phyloP scores from a whole-genome alignment of 805 yeast species.

The Blastobotrys parvus region DNA sequence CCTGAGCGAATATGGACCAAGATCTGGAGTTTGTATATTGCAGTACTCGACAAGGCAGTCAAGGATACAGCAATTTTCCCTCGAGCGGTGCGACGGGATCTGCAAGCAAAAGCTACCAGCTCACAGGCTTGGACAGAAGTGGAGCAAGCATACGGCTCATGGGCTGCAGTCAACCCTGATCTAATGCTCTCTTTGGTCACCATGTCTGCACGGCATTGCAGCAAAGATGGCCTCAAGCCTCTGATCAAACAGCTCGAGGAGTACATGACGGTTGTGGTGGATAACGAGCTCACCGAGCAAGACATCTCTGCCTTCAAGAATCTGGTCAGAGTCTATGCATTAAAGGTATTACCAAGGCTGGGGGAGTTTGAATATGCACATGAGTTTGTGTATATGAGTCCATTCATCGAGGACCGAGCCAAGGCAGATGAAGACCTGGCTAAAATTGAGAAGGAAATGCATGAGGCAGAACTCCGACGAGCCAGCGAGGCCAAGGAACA shows the following conservation, averaged over 20 bases:
- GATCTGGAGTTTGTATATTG: constrained; percentile 16
- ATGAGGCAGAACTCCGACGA: neutral
- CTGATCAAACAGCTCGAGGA: constrained; percentile 1
- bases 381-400: constrained; percentile 8
- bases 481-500: constrained; percentile 3
- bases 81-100: constrained; percentile 1
- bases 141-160: neutral
- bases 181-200: constrained; percentile 4
- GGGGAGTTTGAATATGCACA: constrained; percentile 15
- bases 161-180: constrained; percentile 4
- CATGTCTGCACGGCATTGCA: constrained; percentile 3
- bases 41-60: constrained; percentile 13
- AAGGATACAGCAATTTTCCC: constrained; percentile 4
- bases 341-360: constrained; percentile 11
- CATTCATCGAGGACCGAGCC: constrained; percentile 3
- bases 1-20: constrained; percentile 9
- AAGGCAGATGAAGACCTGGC: neutral
- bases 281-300: neutral
- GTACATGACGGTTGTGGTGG: constrained; percentile 4
- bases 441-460: neutral
- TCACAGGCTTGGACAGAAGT: constrained; percentile 6
- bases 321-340: constrained; percentile 9
- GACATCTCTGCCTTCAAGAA: constrained; percentile 4
- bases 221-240: neutral
- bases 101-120: neutral